These are phyloP conservation scores for Tolypocladium paradoxum DNA, from an alignment of 2,329 filamentous ascomycete genomes.

Conservation along the genomic window DNA sequence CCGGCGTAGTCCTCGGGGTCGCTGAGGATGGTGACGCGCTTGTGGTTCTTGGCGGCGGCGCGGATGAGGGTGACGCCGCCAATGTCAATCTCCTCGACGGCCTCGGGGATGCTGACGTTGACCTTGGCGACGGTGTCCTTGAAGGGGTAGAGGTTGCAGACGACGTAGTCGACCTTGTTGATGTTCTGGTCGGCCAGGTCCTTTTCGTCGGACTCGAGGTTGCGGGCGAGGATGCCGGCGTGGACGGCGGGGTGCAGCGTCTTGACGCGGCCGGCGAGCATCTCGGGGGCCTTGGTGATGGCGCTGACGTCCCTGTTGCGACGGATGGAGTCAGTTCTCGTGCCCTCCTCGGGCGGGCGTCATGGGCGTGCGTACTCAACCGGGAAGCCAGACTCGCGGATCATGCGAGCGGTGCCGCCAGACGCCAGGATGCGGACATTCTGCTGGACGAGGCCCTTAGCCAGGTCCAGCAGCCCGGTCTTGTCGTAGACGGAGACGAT, in stretches of 20 bases:
- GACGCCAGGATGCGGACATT: slow-evolving; percentile 90
- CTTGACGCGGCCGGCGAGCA: slow-evolving; percentile 79
- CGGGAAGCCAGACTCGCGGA: slow-evolving; percentile 87
- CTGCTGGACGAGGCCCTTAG: slow-evolving; percentile 79
- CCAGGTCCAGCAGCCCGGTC: slow-evolving; percentile 85
- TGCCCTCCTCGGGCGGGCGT: too few relatives aligned
- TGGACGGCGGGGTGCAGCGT: slow-evolving; percentile 92
- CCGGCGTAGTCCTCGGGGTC: slow-evolving; percentile 89
- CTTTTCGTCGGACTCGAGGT: slow-evolving; percentile 92
- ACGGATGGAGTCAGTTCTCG: not conserved
- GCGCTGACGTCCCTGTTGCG: slow-evolving; percentile 75
- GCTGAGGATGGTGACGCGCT: slow-evolving; percentile 88
- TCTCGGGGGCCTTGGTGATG: slow-evolving; percentile 94
- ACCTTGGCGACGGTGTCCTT: slow-evolving; percentile 96
- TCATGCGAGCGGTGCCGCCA: slow-evolving; percentile 91
- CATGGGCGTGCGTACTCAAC: slow-evolving; percentile 59
- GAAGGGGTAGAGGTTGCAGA: slow-evolving; percentile 99
- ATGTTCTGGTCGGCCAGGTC: slow-evolving; percentile 93
- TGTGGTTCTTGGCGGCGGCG: slow-evolving; percentile 96
- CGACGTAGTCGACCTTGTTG: slow-evolving; percentile 86
- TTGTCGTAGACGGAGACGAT: slow-evolving; percentile 99
- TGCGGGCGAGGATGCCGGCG: slow-evolving; percentile 82
- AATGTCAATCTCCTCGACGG: slow-evolving; percentile 98
- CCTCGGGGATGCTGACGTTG: slow-evolving; percentile 92
- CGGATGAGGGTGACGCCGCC: slow-evolving; percentile 93